phyloP scores from a whole-genome alignment of 163 green algal species.

The Volvox carteri region DNA sequence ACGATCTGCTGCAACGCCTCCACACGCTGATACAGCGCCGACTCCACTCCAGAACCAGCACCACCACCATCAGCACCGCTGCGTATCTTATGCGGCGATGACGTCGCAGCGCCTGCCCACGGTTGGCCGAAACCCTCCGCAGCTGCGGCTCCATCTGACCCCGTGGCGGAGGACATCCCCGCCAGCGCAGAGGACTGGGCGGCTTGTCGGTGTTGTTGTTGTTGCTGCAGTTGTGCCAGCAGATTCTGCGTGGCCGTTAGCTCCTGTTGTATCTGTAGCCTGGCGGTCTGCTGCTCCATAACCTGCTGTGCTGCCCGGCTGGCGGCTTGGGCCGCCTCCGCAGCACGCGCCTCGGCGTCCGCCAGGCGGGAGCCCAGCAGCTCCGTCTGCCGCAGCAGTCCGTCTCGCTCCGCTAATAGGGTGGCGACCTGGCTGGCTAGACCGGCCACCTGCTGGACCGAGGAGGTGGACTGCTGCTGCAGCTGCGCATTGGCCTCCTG shows the following conservation, averaged over 20 bases:
- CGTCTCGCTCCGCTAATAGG: slow-evolving; percentile 23
- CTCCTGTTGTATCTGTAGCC: slow-evolving; percentile 11
- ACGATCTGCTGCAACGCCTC: slow-evolving; percentile 44
- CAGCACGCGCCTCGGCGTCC: neutral
- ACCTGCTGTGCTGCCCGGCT: neutral
- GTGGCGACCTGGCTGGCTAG: neutral
- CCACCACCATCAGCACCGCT: neutral
- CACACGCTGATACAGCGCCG: slow-evolving; percentile 33
- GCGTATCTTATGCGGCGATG: neutral
- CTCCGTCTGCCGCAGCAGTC: neutral
- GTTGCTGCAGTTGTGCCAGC: slow-evolving; percentile 14
- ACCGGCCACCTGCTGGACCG: neutral
- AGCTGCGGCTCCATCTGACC: neutral
- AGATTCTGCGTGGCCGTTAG: slow-evolving; percentile 30
- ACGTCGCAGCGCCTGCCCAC: neutral
- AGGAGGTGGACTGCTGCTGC: neutral
- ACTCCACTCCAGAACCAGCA: neutral
- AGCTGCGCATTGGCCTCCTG: slow-evolving; percentile 6
- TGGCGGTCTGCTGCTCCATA: neutral
- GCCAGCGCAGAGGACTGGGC: neutral
- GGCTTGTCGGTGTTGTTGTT: too few relatives aligned
- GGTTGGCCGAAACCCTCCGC: neutral
- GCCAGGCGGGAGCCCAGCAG: neutral
- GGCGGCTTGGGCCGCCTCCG: neutral
- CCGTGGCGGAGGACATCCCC: neutral